Conservation (phyloP, 495 filamentous ascomycete species). For the Thermochaetoides thermophila region DNA sequence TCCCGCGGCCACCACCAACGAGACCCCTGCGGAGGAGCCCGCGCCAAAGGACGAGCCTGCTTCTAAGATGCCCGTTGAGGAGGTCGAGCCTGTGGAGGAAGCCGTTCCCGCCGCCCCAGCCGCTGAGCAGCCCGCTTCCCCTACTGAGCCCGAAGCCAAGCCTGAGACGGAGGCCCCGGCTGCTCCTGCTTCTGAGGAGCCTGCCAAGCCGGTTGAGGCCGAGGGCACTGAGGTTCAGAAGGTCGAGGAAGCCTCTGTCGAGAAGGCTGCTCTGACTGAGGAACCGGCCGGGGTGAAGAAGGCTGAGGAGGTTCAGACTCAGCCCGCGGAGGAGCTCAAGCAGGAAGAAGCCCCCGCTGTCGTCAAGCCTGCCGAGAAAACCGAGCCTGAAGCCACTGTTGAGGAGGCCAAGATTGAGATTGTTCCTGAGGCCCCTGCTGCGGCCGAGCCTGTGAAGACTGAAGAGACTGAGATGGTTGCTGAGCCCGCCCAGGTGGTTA, state of each 20-base stretch:
- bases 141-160: not conserved
- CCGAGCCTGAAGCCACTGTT: not conserved
- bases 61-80: slow-evolving; percentile 1
- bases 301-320: not conserved
- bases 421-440: too few relatives aligned
- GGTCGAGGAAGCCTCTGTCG: too few relatives aligned
- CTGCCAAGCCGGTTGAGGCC: not conserved
- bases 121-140: too few relatives aligned
- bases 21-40: too few relatives aligned
- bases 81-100: not conserved
- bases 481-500: too few relatives aligned
- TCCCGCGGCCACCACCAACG: too few relatives aligned
- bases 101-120: not conserved
- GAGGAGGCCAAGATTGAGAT: not conserved
- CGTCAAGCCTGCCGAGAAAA: slow-evolving; percentile 1
- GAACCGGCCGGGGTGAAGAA: too few relatives aligned
- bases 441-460: too few relatives aligned
- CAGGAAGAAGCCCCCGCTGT: too few relatives aligned
- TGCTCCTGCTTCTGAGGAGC: not conserved
- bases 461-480: too few relatives aligned
- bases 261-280: too few relatives aligned
- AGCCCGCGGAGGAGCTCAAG: not conserved
- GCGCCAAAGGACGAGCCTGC: not conserved
- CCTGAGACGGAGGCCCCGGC: slow-evolving; percentile 2
- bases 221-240: slow-evolving; percentile 1